Evolutionary conservation across 2,329 filamentous ascomycete genomes (phyloP).

Genomic region (Arthrobotrys megalospora): DNA sequence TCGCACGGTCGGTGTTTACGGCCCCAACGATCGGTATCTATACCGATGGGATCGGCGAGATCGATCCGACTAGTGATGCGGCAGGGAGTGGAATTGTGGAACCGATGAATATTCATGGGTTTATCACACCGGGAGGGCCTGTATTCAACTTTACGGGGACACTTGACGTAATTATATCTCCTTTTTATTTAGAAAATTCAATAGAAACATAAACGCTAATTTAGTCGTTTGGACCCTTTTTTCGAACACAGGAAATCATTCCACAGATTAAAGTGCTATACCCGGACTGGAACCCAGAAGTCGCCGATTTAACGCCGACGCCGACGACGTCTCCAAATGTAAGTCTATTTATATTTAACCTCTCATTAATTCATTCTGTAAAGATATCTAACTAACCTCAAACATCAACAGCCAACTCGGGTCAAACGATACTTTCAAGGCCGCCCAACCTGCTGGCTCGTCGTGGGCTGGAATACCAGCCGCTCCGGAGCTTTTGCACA

Average conservation of each 20-base stretch:
- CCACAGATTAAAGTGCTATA: slow-evolving; percentile 24
- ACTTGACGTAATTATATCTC: neutral
- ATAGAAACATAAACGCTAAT: too few relatives aligned
- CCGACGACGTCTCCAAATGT: slow-evolving; percentile 14
- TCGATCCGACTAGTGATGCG: slow-evolving; percentile 15
- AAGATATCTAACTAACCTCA: neutral
- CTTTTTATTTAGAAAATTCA: neutral
- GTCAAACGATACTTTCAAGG: slow-evolving; percentile 21
- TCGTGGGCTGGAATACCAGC: neutral
- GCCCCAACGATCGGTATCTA: neutral
- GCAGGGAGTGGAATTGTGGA: neutral
- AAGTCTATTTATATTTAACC: neutral
- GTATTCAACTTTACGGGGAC: slow-evolving; percentile 18
- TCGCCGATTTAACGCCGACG: neutral
- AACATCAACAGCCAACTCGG: neutral
- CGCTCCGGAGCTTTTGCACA: neutral
- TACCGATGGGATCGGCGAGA: neutral
- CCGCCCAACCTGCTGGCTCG: slow-evolving; percentile 10
- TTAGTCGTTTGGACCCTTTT: too few relatives aligned
- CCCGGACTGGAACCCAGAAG: slow-evolving; percentile 13
- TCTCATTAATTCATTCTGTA: neutral
- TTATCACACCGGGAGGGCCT: slow-evolving; percentile 5
- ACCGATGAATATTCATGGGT: slow-evolving; percentile 11
- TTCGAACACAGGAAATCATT: slow-evolving; percentile 10
- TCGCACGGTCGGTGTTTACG: neutral